Conservation (phyloP, 306 rosid genomes). For the Vicia villosa region DNA sequence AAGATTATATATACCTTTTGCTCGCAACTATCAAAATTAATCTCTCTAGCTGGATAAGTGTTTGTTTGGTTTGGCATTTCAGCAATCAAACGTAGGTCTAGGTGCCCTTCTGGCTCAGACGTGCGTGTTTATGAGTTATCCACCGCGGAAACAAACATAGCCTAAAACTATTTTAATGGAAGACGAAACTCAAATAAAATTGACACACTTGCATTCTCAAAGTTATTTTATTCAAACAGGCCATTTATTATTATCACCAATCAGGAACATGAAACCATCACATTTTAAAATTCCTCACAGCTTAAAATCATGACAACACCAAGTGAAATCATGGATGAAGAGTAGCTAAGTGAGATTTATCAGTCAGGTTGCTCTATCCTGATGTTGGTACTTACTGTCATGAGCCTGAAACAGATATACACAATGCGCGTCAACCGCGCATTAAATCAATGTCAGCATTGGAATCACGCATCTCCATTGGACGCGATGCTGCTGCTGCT, state of each 20-base stretch:
- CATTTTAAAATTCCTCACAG: conserved; percentile 41
- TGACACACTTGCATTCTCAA: too few relatives aligned
- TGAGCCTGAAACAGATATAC: conserved; percentile 46
- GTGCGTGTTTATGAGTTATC: too few relatives aligned
- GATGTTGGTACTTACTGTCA: conserved; percentile 45
- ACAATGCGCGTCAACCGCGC: conserved; percentile 69
- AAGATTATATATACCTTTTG: too few relatives aligned
- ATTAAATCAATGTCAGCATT: conserved; percentile 91
- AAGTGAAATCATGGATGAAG: conserved; percentile 45
- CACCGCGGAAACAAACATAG: too few relatives aligned
- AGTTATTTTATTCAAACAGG: conserved; percentile 19
- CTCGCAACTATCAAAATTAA: too few relatives aligned
- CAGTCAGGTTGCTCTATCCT: conserved; percentile 56
- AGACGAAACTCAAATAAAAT: too few relatives aligned
- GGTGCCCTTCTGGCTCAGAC: too few relatives aligned
- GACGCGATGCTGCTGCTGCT: conserved; percentile 53
- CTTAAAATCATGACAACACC: conserved; percentile 55
- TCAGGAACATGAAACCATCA: conserved; percentile 39
- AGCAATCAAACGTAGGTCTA: too few relatives aligned
- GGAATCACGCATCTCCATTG: conserved; percentile 73
- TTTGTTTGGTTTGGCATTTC: too few relatives aligned
- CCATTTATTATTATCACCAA: conserved; percentile 30
- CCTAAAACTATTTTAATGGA: too few relatives aligned
- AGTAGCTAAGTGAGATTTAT: conserved; percentile 38
- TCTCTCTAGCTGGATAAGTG: too few relatives aligned